Base-by-base conservation (phyloP, 2,329 filamentous ascomycete species). In the Peltaster fructicola region DNA sequence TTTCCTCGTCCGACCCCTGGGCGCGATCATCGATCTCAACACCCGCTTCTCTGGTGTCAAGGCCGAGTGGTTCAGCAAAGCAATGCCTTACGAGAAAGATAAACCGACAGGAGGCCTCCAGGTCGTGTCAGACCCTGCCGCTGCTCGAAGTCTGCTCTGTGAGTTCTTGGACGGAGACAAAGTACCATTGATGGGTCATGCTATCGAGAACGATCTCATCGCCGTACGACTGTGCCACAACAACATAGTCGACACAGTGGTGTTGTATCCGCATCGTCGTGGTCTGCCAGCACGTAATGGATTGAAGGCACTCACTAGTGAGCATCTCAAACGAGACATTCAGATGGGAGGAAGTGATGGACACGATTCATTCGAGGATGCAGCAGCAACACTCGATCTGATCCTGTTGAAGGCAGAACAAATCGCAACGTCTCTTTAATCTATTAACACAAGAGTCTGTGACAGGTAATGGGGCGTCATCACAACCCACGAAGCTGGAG, bases 161-260 rank as follows among this genome's bases (percentile, higher is more conserved):
- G 63, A 65, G 0, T 62, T 78, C 26, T 63, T 98, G 24, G 65
- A 71, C 1, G 77, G 81, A 0, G n/a, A n/a, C n/a, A 55, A 63
- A 0, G 98, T 84, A 0, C 78, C 84, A 0, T 54, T 98, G 1
- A 78, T 98, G 22, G 88, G 88, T 0, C 88, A 98, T 48, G 84
- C 81, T 1, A 68, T 95, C 6, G 88, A 98, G 43, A 98, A 98
- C 45, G 88, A 98, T 42, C 65, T 98, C 27, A 93, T 92, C 45
- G 68, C 74, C 3, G 62, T 75, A 19, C 75, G 85, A 17, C 65
- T 95, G 24, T 72, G 92, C 21, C 88, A 95, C 40, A 78, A 77
- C 0, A 76, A 67, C 0, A 61, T 93, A 26, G 66, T 93, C 40
- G 85, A 95, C 48, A 93, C 84, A 0, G 70, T 81, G 1, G 53